These are phyloP conservation scores for Fusarium kyushuense DNA, from an alignment of 2,329 filamentous ascomycete species.

Conservation along the genomic window DNA sequence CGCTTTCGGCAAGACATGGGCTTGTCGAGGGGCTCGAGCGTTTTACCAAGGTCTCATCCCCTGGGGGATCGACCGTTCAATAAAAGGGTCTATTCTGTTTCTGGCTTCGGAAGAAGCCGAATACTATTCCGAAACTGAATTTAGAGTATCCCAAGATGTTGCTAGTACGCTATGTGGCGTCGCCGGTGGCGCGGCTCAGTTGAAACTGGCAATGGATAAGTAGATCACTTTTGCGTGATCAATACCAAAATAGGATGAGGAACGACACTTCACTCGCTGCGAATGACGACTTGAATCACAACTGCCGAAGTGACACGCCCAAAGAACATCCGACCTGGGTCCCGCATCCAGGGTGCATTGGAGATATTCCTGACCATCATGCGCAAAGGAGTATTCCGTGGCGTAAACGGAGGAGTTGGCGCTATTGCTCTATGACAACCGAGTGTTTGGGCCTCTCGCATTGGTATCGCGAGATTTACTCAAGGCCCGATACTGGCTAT, in stretches of 20 bases:
- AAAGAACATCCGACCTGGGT: not conserved
- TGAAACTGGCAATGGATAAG: not conserved
- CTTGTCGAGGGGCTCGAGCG: not conserved
- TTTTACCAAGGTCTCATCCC: not conserved
- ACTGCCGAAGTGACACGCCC: not conserved
- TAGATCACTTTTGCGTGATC: not conserved
- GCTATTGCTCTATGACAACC: not conserved
- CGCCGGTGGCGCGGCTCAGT: not conserved
- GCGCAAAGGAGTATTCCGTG: not conserved
- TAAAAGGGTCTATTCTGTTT: not conserved
- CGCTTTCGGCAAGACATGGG: not conserved
- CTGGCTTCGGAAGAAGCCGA: not conserved
- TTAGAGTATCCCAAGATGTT: not conserved
- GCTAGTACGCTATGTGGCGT: not conserved
- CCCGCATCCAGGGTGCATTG: not conserved
- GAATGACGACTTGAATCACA: not conserved
- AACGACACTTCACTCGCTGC: not conserved
- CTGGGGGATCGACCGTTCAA: not conserved
- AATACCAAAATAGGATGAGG: not conserved
- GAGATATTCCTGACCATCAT: not conserved
- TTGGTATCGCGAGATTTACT: not conserved
- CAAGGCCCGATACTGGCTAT: not conserved
- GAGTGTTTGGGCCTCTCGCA: not conserved
- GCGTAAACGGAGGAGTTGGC: not conserved
- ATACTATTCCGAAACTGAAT: not conserved